These are phyloP conservation scores for Hyphopichia wangnamkhiaoensis DNA, from an alignment of 1,139 yeast genomes.

Conservation along the genomic window DNA sequence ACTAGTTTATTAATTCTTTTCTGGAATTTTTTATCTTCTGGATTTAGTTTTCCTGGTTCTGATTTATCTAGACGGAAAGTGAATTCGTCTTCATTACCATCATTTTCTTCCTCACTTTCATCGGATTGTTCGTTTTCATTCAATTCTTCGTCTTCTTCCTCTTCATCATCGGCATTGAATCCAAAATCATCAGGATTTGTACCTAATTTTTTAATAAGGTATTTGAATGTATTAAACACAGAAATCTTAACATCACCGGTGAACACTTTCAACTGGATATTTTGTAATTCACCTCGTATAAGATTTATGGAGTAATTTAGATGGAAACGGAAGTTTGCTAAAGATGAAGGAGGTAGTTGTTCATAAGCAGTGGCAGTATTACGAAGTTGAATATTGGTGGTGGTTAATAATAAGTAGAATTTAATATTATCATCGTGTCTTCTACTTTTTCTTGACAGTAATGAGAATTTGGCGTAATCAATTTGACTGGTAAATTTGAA, in stretches of 20 bases:
- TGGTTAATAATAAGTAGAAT: constrained; percentile 17
- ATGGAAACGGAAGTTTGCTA: constrained; percentile 24
- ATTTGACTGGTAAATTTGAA: constrained; percentile 16
- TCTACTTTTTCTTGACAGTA: constrained; percentile 22
- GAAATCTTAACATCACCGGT: constrained; percentile 28
- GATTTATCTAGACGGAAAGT: too few relatives aligned
- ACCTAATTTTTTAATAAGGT: constrained; percentile 1
- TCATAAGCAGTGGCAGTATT: background rate
- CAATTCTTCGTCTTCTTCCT: background rate
- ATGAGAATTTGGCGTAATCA: constrained; percentile 24
- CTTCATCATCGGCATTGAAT: background rate
- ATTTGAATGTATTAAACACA: constrained; percentile 20
- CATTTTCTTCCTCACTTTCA: constrained; percentile 2
- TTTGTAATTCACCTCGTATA: constrained; percentile 19
- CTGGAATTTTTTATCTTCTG: constrained; percentile 7
- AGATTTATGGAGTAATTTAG: constrained; percentile 19
- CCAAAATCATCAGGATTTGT: background rate
- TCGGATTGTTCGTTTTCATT: background rate
- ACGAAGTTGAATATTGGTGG: constrained; percentile 10
- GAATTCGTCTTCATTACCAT: too few relatives aligned
- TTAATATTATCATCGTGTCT: constrained; percentile 20
- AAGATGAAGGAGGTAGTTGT: constrained; percentile 16
- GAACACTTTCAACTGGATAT: constrained; percentile 22
- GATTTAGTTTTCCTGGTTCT: too few relatives aligned
- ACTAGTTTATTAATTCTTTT: constrained; percentile 3